phyloP scores from a whole-genome alignment of 1,139 yeast species.

The Saccharomycopsis hybrid region DNA sequence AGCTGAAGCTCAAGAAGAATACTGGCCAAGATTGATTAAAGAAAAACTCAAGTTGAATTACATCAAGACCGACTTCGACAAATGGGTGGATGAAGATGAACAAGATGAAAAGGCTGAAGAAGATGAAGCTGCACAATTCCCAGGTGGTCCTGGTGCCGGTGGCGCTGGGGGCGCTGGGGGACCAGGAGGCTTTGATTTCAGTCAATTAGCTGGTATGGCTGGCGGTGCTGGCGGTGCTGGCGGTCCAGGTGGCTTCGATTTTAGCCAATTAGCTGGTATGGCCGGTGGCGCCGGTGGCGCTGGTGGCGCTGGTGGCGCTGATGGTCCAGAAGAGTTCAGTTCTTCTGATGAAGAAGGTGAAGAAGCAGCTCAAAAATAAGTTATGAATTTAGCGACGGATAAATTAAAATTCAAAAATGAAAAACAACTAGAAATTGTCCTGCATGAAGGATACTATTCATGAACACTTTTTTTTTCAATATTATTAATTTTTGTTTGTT shows the following conservation, averaged over 20 bases:
- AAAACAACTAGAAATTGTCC: too few relatives aligned
- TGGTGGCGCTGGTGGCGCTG: constrained; percentile 23
- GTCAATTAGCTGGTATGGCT: constrained; percentile 25
- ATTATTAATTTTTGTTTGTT: too few relatives aligned
- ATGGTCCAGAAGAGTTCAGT: constrained; percentile 32
- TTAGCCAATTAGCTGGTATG: constrained; percentile 26
- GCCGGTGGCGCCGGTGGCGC: constrained; percentile 24
- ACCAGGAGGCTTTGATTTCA: constrained; percentile 27
- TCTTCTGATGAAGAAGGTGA: constrained; percentile 29
- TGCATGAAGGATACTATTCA: too few relatives aligned
- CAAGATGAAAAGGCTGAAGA: constrained; percentile 59
- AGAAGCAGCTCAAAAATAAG: constrained; percentile 14
- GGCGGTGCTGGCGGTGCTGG: constrained; percentile 25
- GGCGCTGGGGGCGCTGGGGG: constrained; percentile 33
- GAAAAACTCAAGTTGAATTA: constrained; percentile 64
- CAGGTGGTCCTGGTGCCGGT: constrained; percentile 30
- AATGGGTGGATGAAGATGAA: constrained; percentile 96
- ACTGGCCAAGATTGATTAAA: constrained; percentile 88
- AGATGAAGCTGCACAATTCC: constrained; percentile 31
- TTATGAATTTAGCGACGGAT: too few relatives aligned
- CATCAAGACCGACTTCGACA: constrained; percentile 92
- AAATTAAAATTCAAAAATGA: too few relatives aligned
- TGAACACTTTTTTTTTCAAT: too few relatives aligned
- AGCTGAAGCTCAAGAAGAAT: constrained; percentile 60
- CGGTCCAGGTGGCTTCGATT: constrained; percentile 28